Percentiles rank a stretch among this genome's conserved stretches.
Evolutionary conservation across 345 rosid genomes (phyloP).

Genomic region (Eucalyptus viminalis): DNA sequence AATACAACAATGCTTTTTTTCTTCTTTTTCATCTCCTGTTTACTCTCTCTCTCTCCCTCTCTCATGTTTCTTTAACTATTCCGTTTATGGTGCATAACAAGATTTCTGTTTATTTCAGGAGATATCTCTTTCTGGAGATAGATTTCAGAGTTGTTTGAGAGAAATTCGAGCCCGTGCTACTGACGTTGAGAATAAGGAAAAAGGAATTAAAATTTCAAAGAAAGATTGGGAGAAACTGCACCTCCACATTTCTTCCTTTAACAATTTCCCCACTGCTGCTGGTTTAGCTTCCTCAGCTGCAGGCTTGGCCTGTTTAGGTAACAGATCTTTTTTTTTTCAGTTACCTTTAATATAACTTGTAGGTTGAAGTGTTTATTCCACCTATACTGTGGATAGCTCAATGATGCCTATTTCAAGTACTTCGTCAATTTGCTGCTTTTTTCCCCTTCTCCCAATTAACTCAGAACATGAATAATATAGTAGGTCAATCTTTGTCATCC

Average conservation of each 20-base stretch:
- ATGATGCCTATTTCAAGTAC: neutral
- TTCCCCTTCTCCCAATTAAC: neutral
- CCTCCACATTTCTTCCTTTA: slow-evolving; percentile 80
- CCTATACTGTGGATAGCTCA: neutral
- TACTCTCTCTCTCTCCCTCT: too few relatives aligned
- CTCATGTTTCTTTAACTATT: neutral
- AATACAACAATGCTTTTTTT: too few relatives aligned
- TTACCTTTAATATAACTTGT: neutral
- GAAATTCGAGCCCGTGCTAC: slow-evolving; percentile 74
- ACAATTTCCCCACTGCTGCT: slow-evolving; percentile 97
- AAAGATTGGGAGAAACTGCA: slow-evolving; percentile 82
- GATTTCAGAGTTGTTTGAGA: slow-evolving; percentile 80
- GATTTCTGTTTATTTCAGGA: slow-evolving; percentile 49
- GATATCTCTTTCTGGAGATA: slow-evolving; percentile 81
- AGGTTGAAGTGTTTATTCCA: neutral
- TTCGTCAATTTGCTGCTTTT: neutral
- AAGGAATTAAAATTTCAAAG: slow-evolving; percentile 63
- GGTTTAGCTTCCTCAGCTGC: slow-evolving; percentile 99
- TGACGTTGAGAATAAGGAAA: slow-evolving; percentile 76
- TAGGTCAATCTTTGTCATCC: neutral
- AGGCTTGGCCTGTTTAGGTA: slow-evolving; percentile 98
- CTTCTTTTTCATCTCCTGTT: too few relatives aligned
- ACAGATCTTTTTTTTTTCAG: neutral
- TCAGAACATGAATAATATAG: neutral
- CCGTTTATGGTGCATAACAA: neutral